phyloP scores from a whole-genome alignment of 352 stramenopile species.

The Globisporangium cederbergense region DNA sequence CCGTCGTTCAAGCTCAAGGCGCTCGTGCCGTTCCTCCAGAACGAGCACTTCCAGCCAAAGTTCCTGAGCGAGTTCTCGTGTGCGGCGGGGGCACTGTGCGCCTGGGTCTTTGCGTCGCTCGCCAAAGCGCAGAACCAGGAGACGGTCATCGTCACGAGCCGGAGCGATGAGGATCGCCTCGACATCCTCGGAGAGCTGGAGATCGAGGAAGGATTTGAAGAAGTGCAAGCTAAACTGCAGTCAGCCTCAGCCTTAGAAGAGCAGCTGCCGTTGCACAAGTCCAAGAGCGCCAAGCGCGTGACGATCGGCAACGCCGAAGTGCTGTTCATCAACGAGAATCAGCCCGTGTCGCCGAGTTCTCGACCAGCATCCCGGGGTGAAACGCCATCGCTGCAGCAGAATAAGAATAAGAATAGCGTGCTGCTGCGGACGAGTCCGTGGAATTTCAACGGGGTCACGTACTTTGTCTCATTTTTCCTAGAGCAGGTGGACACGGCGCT shows the following conservation, averaged over 20 bases:
- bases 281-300: slow-evolving; percentile 47
- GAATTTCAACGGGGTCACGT: slow-evolving; percentile 61
- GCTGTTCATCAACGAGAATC: slow-evolving; percentile 73
- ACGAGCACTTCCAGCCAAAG: slow-evolving; percentile 66
- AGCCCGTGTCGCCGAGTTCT: slow-evolving; percentile 33
- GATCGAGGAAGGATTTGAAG: slow-evolving; percentile 36
- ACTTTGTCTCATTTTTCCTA: slow-evolving; percentile 82
- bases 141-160: slow-evolving; percentile 13
- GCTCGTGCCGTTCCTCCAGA: slow-evolving; percentile 63
- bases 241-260: slow-evolving; percentile 5
- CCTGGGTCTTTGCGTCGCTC: slow-evolving; percentile 57
- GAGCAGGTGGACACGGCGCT: slow-evolving; percentile 32
- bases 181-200: slow-evolving; percentile 59
- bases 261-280: slow-evolving; percentile 12
- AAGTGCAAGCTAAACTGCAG: slow-evolving; percentile 13
- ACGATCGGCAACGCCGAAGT: slow-evolving; percentile 62
- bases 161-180: slow-evolving; percentile 42
- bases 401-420: slow-evolving; percentile 22
- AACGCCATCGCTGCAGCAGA: background rate
- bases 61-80: slow-evolving; percentile 51
- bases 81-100: slow-evolving; percentile 52
- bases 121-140: slow-evolving; percentile 37
- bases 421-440: slow-evolving; percentile 63
- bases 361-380: slow-evolving; percentile 11
- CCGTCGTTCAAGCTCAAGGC: slow-evolving; percentile 75